phyloP scores from a whole-genome alignment of 176 grass and related monocot genomes.

The Guadua angustifolia region DNA sequence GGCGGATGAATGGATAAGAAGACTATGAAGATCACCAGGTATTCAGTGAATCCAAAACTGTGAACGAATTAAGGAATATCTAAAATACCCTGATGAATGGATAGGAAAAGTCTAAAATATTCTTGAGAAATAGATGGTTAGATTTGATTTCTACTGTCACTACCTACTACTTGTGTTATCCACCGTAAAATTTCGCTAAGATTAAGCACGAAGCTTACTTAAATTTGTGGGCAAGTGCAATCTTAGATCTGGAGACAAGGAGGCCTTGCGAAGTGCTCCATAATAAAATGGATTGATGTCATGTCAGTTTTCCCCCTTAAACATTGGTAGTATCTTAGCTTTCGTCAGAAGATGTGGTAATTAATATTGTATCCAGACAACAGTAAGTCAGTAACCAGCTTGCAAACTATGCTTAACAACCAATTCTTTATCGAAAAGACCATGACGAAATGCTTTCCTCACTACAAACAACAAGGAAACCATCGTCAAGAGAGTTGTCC shows the following conservation, averaged over 20 bases:
- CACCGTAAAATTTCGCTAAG: too few relatives aligned
- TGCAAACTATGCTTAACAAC: conserved; percentile 26
- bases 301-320: background rate
- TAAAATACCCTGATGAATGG: too few relatives aligned
- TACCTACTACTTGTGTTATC: too few relatives aligned
- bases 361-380: background rate
- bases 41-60: too few relatives aligned
- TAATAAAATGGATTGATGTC: background rate
- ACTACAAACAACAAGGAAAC: background rate
- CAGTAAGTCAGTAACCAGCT: background rate
- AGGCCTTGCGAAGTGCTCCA: background rate
- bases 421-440: conserved; percentile 8
- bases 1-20: too few relatives aligned
- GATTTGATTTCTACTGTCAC: too few relatives aligned
- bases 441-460: background rate
- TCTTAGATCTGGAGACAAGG: background rate
- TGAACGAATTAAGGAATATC: too few relatives aligned
- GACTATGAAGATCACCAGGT: too few relatives aligned
- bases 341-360: background rate
- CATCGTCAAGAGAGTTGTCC: background rate
- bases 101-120: too few relatives aligned
- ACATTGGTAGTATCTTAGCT: conserved; percentile 15
- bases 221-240: background rate
- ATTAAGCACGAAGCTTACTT: background rate
- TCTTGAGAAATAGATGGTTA: too few relatives aligned